Conservation (phyloP, 1,284 basidiomycete genomes). For the Mycena sp. region DNA sequence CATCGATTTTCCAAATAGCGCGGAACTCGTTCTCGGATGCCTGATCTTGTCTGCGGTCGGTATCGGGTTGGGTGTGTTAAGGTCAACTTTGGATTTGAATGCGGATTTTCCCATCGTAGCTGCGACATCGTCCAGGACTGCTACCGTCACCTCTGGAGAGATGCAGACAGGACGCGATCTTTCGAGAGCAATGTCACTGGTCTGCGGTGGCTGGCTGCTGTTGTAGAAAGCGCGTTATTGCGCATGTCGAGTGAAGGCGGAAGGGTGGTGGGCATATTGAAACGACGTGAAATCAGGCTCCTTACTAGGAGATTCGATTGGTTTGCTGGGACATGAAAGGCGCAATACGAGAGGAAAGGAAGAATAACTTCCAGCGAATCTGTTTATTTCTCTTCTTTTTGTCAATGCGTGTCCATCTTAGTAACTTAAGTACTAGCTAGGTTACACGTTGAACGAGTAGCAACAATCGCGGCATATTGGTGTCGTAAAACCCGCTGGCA, state of each 20-base stretch:
- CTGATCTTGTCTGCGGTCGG: constrained; percentile 29
- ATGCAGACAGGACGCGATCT: constrained; percentile 43
- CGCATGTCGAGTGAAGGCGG: constrained; percentile 62
- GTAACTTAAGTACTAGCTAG: too few relatives aligned
- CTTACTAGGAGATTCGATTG: constrained; percentile 62
- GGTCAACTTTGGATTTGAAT: constrained; percentile 32
- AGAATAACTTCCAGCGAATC: constrained; percentile 3
- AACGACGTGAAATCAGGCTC: constrained; percentile 50
- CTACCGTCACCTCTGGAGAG: constrained; percentile 55
- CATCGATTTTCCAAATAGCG: constrained; percentile 58
- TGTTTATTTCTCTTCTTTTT: not conserved
- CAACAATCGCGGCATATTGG: too few relatives aligned
- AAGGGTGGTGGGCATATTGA: constrained; percentile 54
- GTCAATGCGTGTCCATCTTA: too few relatives aligned
- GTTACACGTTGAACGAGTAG: too few relatives aligned
- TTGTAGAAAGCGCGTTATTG: constrained; percentile 59
- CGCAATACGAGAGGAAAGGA: constrained; percentile 2
- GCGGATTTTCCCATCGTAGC: constrained; percentile 44
- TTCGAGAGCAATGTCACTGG: constrained; percentile 50
- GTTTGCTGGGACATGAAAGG: constrained; percentile 49
- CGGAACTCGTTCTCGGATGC: constrained; percentile 51
- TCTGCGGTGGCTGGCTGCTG: constrained; percentile 50
- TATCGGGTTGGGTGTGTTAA: not conserved
- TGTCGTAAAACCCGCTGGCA: too few relatives aligned
- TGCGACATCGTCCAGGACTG: constrained; percentile 56